Base-by-base conservation (phyloP, 306 rosid species). In the Pyrus bretschneideri region DNA sequence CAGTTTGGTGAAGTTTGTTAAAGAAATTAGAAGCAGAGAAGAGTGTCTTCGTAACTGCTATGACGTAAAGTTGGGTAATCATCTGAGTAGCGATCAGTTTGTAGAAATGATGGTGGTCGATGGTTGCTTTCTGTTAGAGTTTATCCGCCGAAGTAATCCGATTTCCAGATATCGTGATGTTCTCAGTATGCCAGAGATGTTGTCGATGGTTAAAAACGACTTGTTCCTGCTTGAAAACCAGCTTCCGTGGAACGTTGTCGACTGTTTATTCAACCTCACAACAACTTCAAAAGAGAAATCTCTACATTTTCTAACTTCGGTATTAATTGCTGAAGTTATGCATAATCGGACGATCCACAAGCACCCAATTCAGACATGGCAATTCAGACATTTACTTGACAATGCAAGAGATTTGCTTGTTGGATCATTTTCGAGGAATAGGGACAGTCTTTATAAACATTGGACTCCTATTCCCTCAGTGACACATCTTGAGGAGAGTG, bases 391-490 rank as follows among this genome's bases (percentile, higher is more conserved):
- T 69, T 70, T 70, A 5, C 74, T 70, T 5, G 63, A 70, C 74
- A 11, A 5, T 0, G 31, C 31, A 8, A 21, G 74, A n/a, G 21
- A 29, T 15, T 22, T 18, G 1, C 13, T 44, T 4, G 6, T 54
- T 52, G 63, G 74, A 70, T 44, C 9, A 69, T 10, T 2, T 0
- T 9, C 27, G 22, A 45, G 27, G 11, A 15, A 44, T 44, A 11
- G 0, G 14, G 15, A 44, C 1, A 0, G 2, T 9, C 4, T 0
- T 33, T 4, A 40, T 42, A 0, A 0, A 9, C 3, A 0, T 45
- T 45, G 52, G 52, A 0, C 0, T 1, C 18, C 18, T 1, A 46
- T 13, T 21, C 74, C 75, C 1, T 29, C 75, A 9, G 64, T 25
- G 23, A 52, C 49, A n/a, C 6, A 5, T 22, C 64, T 52, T 6